A percentile compares a stretch with the other conserved stretches of the same genome.
Conservation (phyloP, 2,329 filamentous ascomycete species). For the Colletotrichum tropicale region DNA sequence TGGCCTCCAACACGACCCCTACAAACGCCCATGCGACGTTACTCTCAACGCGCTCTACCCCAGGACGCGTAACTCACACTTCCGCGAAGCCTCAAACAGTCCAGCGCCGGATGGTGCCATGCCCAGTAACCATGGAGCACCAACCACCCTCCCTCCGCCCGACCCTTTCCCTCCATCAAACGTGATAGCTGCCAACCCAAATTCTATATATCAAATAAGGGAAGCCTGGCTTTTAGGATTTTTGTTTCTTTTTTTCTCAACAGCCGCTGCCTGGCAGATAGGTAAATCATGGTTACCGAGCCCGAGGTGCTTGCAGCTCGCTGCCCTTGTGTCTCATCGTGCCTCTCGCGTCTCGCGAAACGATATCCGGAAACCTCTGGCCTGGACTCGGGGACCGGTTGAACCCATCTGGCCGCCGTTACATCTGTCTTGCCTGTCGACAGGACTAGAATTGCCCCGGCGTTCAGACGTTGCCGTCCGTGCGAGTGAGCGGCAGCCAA, state of each 20-base stretch:
- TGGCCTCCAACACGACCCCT: not conserved
- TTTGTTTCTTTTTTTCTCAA: not conserved
- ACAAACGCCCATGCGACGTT: not conserved
- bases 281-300: not conserved
- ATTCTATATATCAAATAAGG: slow-evolving; percentile 5
- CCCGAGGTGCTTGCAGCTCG: not conserved
- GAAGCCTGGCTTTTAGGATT: not conserved
- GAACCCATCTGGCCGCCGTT: slow-evolving; percentile 12
- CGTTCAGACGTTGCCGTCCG: slow-evolving; percentile 10
- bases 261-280: not conserved
- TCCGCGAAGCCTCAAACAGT: slow-evolving; percentile 3
- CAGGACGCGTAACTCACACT: slow-evolving; percentile 5
- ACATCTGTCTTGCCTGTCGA: slow-evolving; percentile 1
- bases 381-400: not conserved
- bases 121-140: not conserved
- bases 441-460: not conserved
- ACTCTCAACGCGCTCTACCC: not conserved
- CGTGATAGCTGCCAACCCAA: slow-evolving; percentile 10
- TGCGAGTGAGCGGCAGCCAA: not conserved
- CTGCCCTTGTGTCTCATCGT: not conserved
- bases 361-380: not conserved
- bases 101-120: not conserved
- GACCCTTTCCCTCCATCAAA: not conserved
- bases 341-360: not conserved
- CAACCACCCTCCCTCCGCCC: not conserved